Evolutionary conservation across 164 flowering plant species (phyloP).

Genomic region (Magnolia kwangsiensis): DNA sequence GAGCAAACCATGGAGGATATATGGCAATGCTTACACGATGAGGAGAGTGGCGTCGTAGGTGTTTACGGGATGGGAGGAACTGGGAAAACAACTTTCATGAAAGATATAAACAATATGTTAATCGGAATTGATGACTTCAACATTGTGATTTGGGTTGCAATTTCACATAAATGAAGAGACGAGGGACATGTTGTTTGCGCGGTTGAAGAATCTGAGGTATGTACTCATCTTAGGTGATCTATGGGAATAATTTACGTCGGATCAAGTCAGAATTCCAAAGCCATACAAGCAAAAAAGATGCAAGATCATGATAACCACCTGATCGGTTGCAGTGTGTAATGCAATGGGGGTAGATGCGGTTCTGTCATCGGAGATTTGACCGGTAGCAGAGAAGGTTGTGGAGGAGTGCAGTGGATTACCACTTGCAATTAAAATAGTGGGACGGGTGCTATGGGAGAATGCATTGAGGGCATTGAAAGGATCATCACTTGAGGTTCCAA

Average conservation of each 20-base stretch:
- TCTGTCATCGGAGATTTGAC: background rate
- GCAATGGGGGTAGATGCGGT: constrained; percentile 13
- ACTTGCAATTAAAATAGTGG: constrained; percentile 1
- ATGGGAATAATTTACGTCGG: constrained; percentile 23
- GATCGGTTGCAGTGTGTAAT: constrained; percentile 20
- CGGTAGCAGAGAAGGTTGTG: background rate
- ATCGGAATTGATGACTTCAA: background rate
- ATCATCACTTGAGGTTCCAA: background rate
- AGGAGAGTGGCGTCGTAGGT: background rate
- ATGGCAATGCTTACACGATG: background rate
- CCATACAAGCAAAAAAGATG: background rate
- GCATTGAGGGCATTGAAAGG: constrained; percentile 2
- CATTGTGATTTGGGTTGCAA: constrained; percentile 3
- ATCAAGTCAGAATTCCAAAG: constrained; percentile 22
- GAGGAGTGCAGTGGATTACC: constrained; percentile 5
- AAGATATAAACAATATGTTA: background rate
- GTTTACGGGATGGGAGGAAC: constrained; percentile 12
- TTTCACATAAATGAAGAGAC: constrained; percentile 3
- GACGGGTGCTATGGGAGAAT: background rate
- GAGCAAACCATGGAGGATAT: background rate
- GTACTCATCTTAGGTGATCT: constrained; percentile 29
- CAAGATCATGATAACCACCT: constrained; percentile 24
- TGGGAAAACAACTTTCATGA: constrained; percentile 7
- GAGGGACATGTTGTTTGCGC: constrained; percentile 6
- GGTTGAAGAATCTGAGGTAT: constrained; percentile 6